Base-by-base conservation (phyloP, 2,329 filamentous ascomycete genomes). In the Arachnopeziza araneosa region DNA sequence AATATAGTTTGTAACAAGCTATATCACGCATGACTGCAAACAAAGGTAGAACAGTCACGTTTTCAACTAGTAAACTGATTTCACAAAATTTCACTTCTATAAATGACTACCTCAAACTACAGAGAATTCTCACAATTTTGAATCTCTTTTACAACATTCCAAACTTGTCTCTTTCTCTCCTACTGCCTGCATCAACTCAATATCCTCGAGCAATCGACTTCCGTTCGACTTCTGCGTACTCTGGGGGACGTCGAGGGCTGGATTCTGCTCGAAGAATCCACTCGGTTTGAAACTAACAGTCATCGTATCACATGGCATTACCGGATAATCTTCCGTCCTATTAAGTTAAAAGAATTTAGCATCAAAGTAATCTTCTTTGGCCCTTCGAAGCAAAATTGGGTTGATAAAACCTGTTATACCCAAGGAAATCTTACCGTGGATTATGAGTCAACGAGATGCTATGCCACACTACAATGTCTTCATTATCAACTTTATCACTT, bases 391-490 rank as follows among this genome's bases (percentile, higher is more conserved):
- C 9, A 4, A 30, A 5, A 4, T 30, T 9, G 26, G 5, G 26
- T 4, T 30, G 9, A 30, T 30, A 30, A 9, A 5, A 30, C 9
- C 5, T 30, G 4, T 30, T 5, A 30, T 30, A 9, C 26, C 9
- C 9, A 30, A 30, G 26, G 9, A 30, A 30, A 44, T 44, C 36
- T 14, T 44, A 44, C 36, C 36, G 36, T 22, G 61, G 91, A 78
- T 96, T 93, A 73, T 96, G 92, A 1, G 88, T 92, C 24, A 96
- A 79, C 36, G 91, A 91, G 68, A 96, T 96, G 0, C 90, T 58
- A 76, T 96, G 91, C 92, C 92, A 96, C 7, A 96, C 81, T 1
- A 96, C 92, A 67, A 91, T 87, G 67, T 92, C 92, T 0, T 88
- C 91, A 9, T 91, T 93, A 72, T 96, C 91, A 0, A 90, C 91